These are phyloP conservation scores for Mycosphaerella sp. DNA, from an alignment of 2,329 filamentous ascomycete genomes.

Conservation along the genomic window DNA sequence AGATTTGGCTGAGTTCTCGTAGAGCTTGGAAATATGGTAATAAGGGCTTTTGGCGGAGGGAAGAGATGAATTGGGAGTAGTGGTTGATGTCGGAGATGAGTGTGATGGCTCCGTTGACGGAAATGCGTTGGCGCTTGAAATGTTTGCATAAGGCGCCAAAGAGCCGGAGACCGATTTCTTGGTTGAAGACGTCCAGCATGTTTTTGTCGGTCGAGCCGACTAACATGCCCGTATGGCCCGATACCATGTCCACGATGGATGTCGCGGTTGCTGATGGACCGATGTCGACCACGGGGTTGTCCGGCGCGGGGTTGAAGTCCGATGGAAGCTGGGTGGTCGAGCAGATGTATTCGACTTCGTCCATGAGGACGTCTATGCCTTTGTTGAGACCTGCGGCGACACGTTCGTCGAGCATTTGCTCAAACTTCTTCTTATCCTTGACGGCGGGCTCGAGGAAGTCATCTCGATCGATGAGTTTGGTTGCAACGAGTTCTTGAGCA, in stretches of 20 bases:
- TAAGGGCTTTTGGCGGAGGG: slow-evolving; percentile 74
- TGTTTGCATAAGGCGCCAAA: slow-evolving; percentile 95
- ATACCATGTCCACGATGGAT: slow-evolving; percentile 77
- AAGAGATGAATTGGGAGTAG: slow-evolving; percentile 78
- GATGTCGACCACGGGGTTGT: slow-evolving; percentile 45
- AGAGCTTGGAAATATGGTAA: slow-evolving; percentile 87
- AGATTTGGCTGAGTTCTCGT: slow-evolving; percentile 89
- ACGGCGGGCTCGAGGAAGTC: slow-evolving; percentile 90
- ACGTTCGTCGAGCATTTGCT: slow-evolving; percentile 96
- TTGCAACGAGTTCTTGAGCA: slow-evolving; percentile 80
- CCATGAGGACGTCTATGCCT: slow-evolving; percentile 96
- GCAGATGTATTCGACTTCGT: slow-evolving; percentile 93
- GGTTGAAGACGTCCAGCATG: slow-evolving; percentile 97
- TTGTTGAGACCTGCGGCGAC: slow-evolving; percentile 95
- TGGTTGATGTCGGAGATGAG: slow-evolving; percentile 96
- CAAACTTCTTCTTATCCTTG: slow-evolving; percentile 95
- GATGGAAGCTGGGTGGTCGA: slow-evolving; percentile 78
- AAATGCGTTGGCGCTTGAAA: slow-evolving; percentile 90
- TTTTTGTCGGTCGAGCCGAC: slow-evolving; percentile 94
- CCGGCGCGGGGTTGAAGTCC: slow-evolving; percentile 74
- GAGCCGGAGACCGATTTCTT: slow-evolving; percentile 87
- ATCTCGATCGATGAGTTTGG: slow-evolving; percentile 80
- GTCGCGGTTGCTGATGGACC: slow-evolving; percentile 74
- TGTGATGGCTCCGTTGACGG: slow-evolving; percentile 79
- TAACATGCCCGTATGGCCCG: slow-evolving; percentile 85